These are phyloP conservation scores for Elasticomyces elasticus DNA, from an alignment of 495 filamentous ascomycete species.

Conservation along the genomic window DNA sequence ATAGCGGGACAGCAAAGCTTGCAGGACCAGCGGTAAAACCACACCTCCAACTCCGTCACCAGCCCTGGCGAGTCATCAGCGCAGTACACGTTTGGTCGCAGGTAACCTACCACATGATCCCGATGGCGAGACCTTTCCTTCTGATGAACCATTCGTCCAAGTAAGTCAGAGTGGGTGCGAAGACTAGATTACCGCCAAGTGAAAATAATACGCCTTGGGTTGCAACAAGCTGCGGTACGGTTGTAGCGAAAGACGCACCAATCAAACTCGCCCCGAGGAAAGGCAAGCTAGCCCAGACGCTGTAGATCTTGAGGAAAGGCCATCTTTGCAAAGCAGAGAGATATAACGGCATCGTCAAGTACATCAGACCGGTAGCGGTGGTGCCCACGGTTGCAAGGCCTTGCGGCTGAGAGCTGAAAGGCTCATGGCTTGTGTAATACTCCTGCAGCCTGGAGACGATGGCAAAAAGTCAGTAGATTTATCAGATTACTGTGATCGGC, in stretches of 20 bases:
- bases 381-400: slow-evolving; percentile 43
- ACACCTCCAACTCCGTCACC: slow-evolving; percentile 36
- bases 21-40: slow-evolving; percentile 26
- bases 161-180: slow-evolving; percentile 41
- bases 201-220: slow-evolving; percentile 46
- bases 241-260: slow-evolving; percentile 36
- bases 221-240: slow-evolving; percentile 38
- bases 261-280: slow-evolving; percentile 23
- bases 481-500: no score
- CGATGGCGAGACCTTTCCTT: slow-evolving; percentile 44
- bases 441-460: slow-evolving; percentile 39
- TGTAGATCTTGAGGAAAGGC: slow-evolving; percentile 14
- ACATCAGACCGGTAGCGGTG: slow-evolving; percentile 41
- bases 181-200: slow-evolving; percentile 37
- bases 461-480: not conserved
- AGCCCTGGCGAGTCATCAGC: slow-evolving; percentile 25
- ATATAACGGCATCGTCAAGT: slow-evolving; percentile 35
- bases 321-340: slow-evolving; percentile 27
- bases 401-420: slow-evolving; percentile 32
- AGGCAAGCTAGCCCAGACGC: slow-evolving; percentile 31
- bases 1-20: slow-evolving; percentile 38
- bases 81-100: not conserved
- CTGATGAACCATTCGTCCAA: slow-evolving; percentile 48
- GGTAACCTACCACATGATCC: slow-evolving; percentile 34
- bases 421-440: slow-evolving; percentile 43